Base-by-base conservation (phyloP, 495 filamentous ascomycete species). In the Niebla homalea region DNA sequence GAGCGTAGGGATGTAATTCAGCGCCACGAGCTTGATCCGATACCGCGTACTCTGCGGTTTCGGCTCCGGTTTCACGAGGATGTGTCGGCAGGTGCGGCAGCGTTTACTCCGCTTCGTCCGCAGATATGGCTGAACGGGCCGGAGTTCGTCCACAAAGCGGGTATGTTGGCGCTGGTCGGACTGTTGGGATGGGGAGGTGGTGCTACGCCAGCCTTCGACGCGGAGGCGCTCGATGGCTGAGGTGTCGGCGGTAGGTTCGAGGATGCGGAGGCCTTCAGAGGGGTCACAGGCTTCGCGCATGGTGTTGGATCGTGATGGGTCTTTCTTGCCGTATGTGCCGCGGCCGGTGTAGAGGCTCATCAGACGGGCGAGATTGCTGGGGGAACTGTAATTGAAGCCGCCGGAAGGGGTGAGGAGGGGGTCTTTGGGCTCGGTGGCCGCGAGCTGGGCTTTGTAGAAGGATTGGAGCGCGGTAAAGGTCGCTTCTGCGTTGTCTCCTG, bases 61-160 rank as follows among this genome's bases (percentile, higher is more conserved):
- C 52, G 78, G 74, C 67, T 98, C 93, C n/a, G 88, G 90, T 62
- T 92, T 92, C 45, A 84, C 83, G 60, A 98, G 82, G 65, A 96
- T 94, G 70, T 96, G 90, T 5, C 90, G 83, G 71, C 92, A 98
- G 11, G 80, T 76, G 53, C 83, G 78, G 67, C 92, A 98, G 43
- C 92, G 87, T 64, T 95, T 96, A 37, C 86, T 84, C 39, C 89
- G 85, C 62, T 94, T 95, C 0, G 89, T 94, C 46, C 87, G 82
- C 4, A 97, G 78, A 6, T 89, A 79, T 36, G 81, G 79, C 2
- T 85, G 81, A 21, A 85, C 73, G 10, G 92, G 92, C 25, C 86
- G 79, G 3, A 97, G 75, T 10, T 85, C 77, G 49, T 77, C 70
- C 20, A 66, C 58, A 64, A 87, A 84, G 43, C 75, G 66, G 25